A percentile compares a stretch with the other conserved stretches of the same genome.
Evolutionary conservation across 805 yeast genomes (phyloP).

Genomic region (Grigorovia jiainica): DNA sequence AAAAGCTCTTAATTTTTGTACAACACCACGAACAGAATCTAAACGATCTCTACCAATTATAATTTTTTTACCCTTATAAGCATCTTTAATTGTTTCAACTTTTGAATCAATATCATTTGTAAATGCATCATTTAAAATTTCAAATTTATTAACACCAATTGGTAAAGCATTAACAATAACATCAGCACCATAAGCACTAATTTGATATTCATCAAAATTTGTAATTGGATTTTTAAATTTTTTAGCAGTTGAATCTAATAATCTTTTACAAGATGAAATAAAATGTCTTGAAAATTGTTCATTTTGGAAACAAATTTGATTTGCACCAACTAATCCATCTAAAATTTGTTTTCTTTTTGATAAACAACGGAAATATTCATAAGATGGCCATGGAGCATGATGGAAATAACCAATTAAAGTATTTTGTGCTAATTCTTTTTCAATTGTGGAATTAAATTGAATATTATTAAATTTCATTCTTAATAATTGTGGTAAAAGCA

Average conservation of each 20-base stretch:
- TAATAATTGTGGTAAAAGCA: slow-evolving; percentile 73
- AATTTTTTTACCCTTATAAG: slow-evolving; percentile 59
- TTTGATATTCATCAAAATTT: slow-evolving; percentile 25
- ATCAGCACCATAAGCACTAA: slow-evolving; percentile 67
- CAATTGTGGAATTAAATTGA: background rate
- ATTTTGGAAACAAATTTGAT: slow-evolving; percentile 78
- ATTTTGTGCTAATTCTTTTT: slow-evolving; percentile 21
- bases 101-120: slow-evolving; percentile 45
- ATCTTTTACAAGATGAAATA: slow-evolving; percentile 78
- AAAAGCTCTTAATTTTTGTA: slow-evolving; percentile 86
- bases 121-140: slow-evolving; percentile 52
- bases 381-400: slow-evolving; percentile 91
- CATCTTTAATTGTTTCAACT: slow-evolving; percentile 51
- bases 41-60: slow-evolving; percentile 91
- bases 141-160: slow-evolving; percentile 76
- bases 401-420: slow-evolving; percentile 69
- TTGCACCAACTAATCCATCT: slow-evolving; percentile 88
- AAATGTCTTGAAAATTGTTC: slow-evolving; percentile 84
- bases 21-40: slow-evolving; percentile 86
- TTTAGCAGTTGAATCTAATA: slow-evolving; percentile 68
- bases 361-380: slow-evolving; percentile 85
- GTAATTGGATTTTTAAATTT: slow-evolving; percentile 20
- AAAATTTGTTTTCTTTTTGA: slow-evolving; percentile 73
- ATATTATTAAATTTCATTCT: slow-evolving; percentile 47
- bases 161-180: slow-evolving; percentile 72